Percentiles rank a stretch among this genome's conserved stretches.
These are phyloP conservation scores for Danielia reshetovae DNA, from an alignment of 805 yeast genomes.

Conservation along the genomic window DNA sequence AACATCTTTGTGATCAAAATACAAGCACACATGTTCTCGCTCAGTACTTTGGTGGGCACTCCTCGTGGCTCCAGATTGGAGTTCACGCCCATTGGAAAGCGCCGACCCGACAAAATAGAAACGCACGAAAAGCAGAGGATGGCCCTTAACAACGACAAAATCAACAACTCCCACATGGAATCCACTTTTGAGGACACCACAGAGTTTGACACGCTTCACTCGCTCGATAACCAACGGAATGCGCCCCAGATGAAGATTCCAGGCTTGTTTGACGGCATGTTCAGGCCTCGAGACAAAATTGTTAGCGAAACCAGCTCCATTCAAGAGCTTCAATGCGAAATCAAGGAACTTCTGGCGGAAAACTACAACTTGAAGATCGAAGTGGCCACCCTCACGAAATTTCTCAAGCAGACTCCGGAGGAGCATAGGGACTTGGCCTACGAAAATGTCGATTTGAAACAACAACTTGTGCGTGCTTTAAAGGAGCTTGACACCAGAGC, in stretches of 20 bases:
- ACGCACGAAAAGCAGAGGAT: neutral
- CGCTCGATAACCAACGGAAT: slow-evolving; percentile 1
- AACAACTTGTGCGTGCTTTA: slow-evolving; percentile 9
- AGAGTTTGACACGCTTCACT: slow-evolving; percentile 5
- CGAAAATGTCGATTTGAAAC: slow-evolving; percentile 32
- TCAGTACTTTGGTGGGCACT: slow-evolving; percentile 16
- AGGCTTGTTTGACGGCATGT: slow-evolving; percentile 4
- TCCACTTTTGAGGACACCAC: slow-evolving; percentile 12
- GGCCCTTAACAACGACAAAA: slow-evolving; percentile 5
- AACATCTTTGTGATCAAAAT: slow-evolving; percentile 1
- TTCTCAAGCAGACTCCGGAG: slow-evolving; percentile 39
- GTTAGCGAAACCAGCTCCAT: slow-evolving; percentile 17
- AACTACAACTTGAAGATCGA: slow-evolving; percentile 43
- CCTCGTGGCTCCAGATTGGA: slow-evolving; percentile 18
- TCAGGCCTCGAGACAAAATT: slow-evolving; percentile 1
- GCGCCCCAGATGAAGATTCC: neutral
- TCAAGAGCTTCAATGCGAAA: slow-evolving; percentile 20
- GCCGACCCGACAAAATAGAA: slow-evolving; percentile 3
- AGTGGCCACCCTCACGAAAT: slow-evolving; percentile 38
- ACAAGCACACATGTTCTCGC: slow-evolving; percentile 13
- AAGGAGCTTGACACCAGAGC: slow-evolving; percentile 4
- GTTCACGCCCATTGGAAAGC: slow-evolving; percentile 25
- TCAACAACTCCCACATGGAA: slow-evolving; percentile 9
- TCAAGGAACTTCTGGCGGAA: slow-evolving; percentile 34
- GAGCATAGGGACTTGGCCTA: slow-evolving; percentile 35